Evolutionary conservation across 192 early-diverging fungal species (phyloP), one percentile per base, ranked within the genome.

Genomic region (Mortierella antarctica): DNA sequence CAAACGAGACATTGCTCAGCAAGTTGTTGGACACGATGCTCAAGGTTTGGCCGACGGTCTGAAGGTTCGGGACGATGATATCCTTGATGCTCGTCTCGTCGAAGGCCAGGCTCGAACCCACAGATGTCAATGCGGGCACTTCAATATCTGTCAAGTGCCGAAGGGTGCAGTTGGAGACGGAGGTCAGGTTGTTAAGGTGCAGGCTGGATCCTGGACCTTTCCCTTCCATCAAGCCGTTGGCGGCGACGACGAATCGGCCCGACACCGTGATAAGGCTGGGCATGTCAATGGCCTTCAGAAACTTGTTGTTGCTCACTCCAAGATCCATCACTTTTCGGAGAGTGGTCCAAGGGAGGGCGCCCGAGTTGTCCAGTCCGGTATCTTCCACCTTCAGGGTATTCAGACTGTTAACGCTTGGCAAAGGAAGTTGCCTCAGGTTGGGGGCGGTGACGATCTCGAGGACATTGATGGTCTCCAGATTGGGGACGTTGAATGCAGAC

Each of bases 111-210:
- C 90, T 89, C 31, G 88, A 85, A 17, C 65, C 54, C 39, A 90
- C 85, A 6, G 71, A 54, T 39, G 68, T 49, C 14, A 93, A 84
- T 42, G 82, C 82, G 48, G 73, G 64, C 18, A 90, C 17, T 18
- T 78, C 15, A 71, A 76, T 75, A 60, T 54, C 92, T 68, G 46
- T 78, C 7, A 89, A 60, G 39, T 91, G 86, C 42, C 86, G 88
- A 66, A 93, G 89, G 46, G 89, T 88, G 41, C 79, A 86, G 73
- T 90, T 90, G 40, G 86, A 85, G 54, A 91, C 73, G 5, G 73
- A 65, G 48, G 80, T 86, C 51, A 90, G 81, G 75, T 87, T 83
- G 57, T 84, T 77, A 49, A 89, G 82, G 14, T 75, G 82, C 23
- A 87, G 62, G 66, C 81, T 82, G 12, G 81, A 45, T 1, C 75